A percentile compares a stretch with the other conserved stretches of the same genome.
phyloP scores from a whole-genome alignment of 371 early-diverging fungal species.

The Blakeslea trispora region DNA sequence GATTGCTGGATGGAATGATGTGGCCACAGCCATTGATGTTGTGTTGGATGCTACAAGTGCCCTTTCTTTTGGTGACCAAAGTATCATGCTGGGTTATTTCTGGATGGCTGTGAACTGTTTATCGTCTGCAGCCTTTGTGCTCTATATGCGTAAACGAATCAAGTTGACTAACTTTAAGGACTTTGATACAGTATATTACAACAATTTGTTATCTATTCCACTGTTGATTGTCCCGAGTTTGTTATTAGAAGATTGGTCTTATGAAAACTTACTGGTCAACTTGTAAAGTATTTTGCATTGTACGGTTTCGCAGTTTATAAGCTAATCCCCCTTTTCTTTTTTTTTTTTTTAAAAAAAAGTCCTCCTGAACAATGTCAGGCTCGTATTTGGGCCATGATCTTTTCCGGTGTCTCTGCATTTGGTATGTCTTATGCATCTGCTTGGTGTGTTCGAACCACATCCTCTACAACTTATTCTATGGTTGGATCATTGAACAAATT shows the following conservation, averaged over 20 bases:
- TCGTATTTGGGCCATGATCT: constrained; percentile 70
- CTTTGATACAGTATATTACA: constrained; percentile 96
- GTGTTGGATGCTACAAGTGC: constrained; percentile 26
- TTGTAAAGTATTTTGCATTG: too few species aligned
- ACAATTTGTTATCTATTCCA: constrained; percentile 91
- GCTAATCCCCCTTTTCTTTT: too few species aligned
- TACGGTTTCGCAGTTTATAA: too few species aligned
- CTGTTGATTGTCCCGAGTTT: constrained; percentile 78
- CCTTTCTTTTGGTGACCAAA: constrained; percentile 13
- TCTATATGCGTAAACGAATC: constrained; percentile 89
- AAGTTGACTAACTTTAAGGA: constrained; percentile 86
- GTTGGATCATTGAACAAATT: constrained; percentile 99
- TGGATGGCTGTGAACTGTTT: constrained; percentile 91
- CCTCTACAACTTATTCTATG: constrained; percentile 98
- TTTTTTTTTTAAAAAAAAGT: too few species aligned
- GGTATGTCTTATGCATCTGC: constrained; percentile 91
- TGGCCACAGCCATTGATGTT: constrained; percentile 53
- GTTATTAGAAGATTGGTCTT: constrained; percentile 76
- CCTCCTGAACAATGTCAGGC: constrained; percentile 51
- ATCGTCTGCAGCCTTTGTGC: constrained; percentile 88
- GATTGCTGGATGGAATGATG: constrained; percentile 85
- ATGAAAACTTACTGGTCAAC: constrained; percentile 47
- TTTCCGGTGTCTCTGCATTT: constrained; percentile 91
- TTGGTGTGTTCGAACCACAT: constrained; percentile 95
- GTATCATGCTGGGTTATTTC: constrained; percentile 71